Base-by-base conservation (phyloP, 2,329 filamentous ascomycete genomes). In the Alternaria burnsii region DNA sequence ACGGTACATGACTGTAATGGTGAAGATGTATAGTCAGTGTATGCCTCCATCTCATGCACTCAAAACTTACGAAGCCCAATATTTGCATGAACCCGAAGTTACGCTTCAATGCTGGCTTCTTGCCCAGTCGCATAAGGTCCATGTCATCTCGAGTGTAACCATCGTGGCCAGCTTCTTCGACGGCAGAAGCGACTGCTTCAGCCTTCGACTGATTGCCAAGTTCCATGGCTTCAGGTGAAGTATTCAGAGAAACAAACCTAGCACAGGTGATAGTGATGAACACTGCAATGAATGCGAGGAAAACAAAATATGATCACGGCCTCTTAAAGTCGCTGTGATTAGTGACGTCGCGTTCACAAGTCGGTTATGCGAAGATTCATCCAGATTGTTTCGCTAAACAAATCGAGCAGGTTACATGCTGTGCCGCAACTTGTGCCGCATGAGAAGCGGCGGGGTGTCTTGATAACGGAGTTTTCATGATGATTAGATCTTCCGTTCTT, bases 11-110 rank as follows among this genome's bases (percentile, higher is more conserved):
- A 53, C 46, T 50, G 18, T 22, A 14, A 22, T 22, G 38, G 38
- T 22, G 5, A 26, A 20, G 12, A 26, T 16, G 24, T 50, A 5
- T 50, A 58, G 43, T 61, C n/a, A 64, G 32, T 30, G 53, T 44
- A 20, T 38, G 48, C 36, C 9, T 46, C 26, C 26, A 11, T 46
- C 18, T 11, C 26, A 8, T 46, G 12, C n/a, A 30, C n/a, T 4
- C n/a, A 5, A 43, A 20, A 46, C 43, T 46, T 14, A 32, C 41
- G 2, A 61, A 59, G 1, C 59, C 52, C 14, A 64, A 28, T 6
- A 65, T 61, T 6, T 63, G 62, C 34, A 65, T 50, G 26, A 65
- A 56, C 6, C 55, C 53, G 24, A 63, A 67, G 30, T 46, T 65
- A 2, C 65, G 55, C 51, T 63, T 58, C 28, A 65, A 47, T 12